Conservation (phyloP, 2,329 filamentous ascomycete species). For the Tolypocladium album region DNA sequence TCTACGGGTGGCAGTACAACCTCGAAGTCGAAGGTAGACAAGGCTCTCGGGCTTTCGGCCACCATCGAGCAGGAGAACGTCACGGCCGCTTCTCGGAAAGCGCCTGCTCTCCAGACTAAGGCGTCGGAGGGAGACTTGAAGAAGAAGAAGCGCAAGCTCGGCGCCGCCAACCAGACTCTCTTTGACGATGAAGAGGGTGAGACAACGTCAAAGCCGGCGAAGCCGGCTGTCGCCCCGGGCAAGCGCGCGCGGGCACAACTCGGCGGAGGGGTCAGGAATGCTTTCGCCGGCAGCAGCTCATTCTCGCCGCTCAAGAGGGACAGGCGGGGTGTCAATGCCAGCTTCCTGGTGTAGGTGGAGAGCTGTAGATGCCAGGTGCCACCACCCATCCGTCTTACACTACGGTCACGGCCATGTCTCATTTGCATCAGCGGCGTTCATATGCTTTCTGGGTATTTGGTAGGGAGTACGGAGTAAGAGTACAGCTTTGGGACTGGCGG, state of each 20-base stretch:
- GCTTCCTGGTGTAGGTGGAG: constrained; percentile 38
- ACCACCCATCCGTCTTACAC: too few relatives aligned
- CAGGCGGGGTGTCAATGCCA: constrained; percentile 49
- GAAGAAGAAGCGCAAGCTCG: constrained; percentile 66
- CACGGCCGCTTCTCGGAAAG: constrained; percentile 4
- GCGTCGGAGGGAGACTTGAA: constrained; percentile 28
- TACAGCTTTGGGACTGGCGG: neutral
- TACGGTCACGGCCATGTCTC: neutral
- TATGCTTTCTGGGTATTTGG: neutral
- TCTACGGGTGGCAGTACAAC: constrained; percentile 9
- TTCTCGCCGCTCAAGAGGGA: constrained; percentile 70
- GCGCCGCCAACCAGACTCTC: constrained; percentile 50
- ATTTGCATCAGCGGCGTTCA: neutral
- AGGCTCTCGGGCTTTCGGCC: constrained; percentile 27
- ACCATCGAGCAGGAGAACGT: constrained; percentile 19
- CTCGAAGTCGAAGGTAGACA: constrained; percentile 25
- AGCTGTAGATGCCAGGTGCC: too few relatives aligned
- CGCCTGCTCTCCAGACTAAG: constrained; percentile 6
- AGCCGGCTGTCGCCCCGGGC: neutral
- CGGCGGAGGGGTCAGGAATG: constrained; percentile 25
- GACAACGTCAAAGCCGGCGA: constrained; percentile 30
- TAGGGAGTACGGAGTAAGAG: neutral
- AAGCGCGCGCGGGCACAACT: constrained; percentile 6
- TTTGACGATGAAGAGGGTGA: constrained; percentile 53
- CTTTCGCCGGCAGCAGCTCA: constrained; percentile 35